Evolutionary conservation across 805 yeast species (phyloP).

Genomic region (Candida silvatica): DNA sequence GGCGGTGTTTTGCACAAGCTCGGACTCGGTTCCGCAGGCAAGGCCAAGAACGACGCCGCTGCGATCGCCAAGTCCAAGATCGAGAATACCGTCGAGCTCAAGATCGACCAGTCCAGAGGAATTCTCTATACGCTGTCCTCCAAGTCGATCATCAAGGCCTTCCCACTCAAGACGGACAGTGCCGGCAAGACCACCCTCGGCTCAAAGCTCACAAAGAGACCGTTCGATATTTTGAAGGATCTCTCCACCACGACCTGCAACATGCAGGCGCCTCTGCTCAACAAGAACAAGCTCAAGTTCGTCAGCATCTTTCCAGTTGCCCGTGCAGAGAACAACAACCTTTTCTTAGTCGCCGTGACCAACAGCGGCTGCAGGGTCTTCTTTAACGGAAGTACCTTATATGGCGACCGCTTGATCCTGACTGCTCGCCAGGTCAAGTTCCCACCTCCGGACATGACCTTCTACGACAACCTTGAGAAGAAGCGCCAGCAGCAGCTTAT

Average conservation of each 20-base stretch:
- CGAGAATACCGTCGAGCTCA: constrained; percentile 57
- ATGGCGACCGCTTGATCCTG: constrained; percentile 25
- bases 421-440: constrained; percentile 33
- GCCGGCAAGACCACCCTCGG: constrained; percentile 23
- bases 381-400: constrained; percentile 37
- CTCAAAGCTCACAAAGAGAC: constrained; percentile 27
- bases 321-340: constrained; percentile 54
- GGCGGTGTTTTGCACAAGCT: constrained; percentile 17
- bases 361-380: constrained; percentile 77
- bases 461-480: constrained; percentile 21
- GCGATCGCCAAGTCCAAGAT: constrained; percentile 29
- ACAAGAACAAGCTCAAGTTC: constrained; percentile 47
- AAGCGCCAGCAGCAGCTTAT: constrained; percentile 31
- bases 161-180: constrained; percentile 41
- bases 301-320: constrained; percentile 56
- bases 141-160: constrained; percentile 73
- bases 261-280: constrained; percentile 35
- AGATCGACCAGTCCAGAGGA: constrained; percentile 69
- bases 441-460: constrained; percentile 32
- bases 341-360: constrained; percentile 73
- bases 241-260: constrained; percentile 31
- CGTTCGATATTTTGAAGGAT: constrained; percentile 37
- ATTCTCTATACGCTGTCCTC: constrained; percentile 77
- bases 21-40: constrained; percentile 11
- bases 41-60: too few species aligned